Evolutionary conservation across 2,329 filamentous ascomycete species (phyloP).

Genomic region (Rutstroemia sp.): DNA sequence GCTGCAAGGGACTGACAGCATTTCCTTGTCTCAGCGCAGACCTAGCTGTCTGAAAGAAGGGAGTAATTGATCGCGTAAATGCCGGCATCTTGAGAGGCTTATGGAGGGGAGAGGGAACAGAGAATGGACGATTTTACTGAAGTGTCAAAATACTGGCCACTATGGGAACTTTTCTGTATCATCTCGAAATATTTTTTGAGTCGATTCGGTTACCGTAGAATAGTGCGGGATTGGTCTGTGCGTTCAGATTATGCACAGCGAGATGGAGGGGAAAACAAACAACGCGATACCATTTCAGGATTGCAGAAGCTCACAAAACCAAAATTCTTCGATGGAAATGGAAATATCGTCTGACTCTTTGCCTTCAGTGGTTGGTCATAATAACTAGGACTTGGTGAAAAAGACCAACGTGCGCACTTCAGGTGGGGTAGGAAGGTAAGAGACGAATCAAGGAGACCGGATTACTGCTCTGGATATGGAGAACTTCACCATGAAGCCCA

Average conservation of each 20-base stretch:
- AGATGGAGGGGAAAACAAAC: too few species aligned
- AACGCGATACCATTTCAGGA: too few species aligned
- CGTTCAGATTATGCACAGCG: neutral
- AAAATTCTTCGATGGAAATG: too few species aligned
- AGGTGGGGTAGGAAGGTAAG: too few species aligned
- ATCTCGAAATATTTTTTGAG: conserved; percentile 12
- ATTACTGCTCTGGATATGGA: too few species aligned
- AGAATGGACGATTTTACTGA: conserved; percentile 5
- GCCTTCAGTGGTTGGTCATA: too few species aligned
- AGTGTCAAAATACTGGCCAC: conserved; percentile 1
- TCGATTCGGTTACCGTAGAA: conserved; percentile 2
- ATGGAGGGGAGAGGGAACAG: conserved; percentile 5
- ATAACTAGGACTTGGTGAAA: too few species aligned
- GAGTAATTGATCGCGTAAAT: conserved; percentile 69
- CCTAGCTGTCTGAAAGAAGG: conserved; percentile 77
- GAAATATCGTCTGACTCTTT: too few species aligned
- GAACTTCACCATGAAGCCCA: too few species aligned
- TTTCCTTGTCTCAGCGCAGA: conserved; percentile 62
- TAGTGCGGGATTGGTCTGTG: conserved; percentile 1
- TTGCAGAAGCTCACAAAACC: too few species aligned
- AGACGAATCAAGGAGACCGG: too few species aligned
- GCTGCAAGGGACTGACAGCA: conserved; percentile 69
- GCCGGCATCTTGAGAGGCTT: conserved; percentile 61
- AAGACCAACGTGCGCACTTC: too few species aligned
- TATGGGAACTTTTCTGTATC: conserved; percentile 5